phyloP scores from a whole-genome alignment of 306 rosid species.

The Gynostemma pentaphyllum region DNA sequence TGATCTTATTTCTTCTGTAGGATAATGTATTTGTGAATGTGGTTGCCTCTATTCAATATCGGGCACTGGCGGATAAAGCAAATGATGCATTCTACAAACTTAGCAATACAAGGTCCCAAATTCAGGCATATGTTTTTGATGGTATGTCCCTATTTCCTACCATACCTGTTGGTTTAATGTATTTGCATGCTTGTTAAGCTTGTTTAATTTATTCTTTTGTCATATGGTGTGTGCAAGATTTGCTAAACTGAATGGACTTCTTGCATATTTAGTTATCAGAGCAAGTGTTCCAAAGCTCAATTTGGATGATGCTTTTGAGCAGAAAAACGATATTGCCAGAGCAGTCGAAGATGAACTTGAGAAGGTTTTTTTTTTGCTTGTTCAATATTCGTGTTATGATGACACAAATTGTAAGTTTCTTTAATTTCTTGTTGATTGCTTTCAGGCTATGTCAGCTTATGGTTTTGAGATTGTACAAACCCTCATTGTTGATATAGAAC shows the following conservation, averaged over 20 bases:
- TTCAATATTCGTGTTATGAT: not conserved
- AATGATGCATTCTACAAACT: constrained; percentile 91
- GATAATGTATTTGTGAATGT: constrained; percentile 92
- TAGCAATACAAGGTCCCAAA: constrained; percentile 78
- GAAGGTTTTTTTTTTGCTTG: constrained; percentile 34
- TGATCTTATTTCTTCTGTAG: constrained; percentile 27
- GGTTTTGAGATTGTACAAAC: constrained; percentile 92
- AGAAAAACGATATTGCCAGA: constrained; percentile 84
- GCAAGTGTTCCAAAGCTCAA: constrained; percentile 85
- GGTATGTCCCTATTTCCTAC: constrained; percentile 35
- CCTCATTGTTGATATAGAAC: constrained; percentile 79
- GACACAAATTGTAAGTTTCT: not conserved
- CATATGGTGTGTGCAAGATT: not conserved
- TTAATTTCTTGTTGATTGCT: not conserved
- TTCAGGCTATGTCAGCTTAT: constrained; percentile 94
- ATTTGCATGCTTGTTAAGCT: not conserved
- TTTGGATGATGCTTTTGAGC: constrained; percentile 89
- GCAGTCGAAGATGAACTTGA: constrained; percentile 90
- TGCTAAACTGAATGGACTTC: not conserved
- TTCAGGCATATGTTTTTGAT: constrained; percentile 90
- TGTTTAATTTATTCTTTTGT: not conserved
- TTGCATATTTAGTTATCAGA: constrained; percentile 47
- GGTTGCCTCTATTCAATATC: constrained; percentile 87
- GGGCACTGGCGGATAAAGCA: constrained; percentile 72
- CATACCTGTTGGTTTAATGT: not conserved